Conservation (phyloP, 2,329 filamentous ascomycete species). For the Pseudogymnoascus sp. region DNA sequence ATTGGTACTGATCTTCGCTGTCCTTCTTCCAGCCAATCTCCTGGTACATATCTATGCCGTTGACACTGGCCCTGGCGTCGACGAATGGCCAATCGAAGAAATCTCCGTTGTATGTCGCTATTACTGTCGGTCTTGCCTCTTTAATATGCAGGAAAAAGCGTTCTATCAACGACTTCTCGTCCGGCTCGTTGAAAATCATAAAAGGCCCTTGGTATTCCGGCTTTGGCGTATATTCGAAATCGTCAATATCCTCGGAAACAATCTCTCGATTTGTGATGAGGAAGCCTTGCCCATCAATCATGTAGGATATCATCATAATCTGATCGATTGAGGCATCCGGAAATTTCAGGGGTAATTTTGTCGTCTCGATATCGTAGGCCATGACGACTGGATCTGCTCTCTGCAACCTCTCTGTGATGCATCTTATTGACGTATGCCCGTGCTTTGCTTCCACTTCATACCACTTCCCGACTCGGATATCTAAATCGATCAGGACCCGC, state of each 20-base stretch:
- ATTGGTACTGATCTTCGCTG: conserved; percentile 91
- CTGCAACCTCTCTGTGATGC: conserved; percentile 77
- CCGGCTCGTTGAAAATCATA: conserved; percentile 95
- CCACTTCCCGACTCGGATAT: conserved; percentile 94
- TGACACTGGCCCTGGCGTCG: conserved; percentile 81
- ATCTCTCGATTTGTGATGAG: conserved; percentile 97
- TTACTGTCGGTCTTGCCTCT: conserved; percentile 86
- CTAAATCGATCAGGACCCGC: conserved; percentile 78
- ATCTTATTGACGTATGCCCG: conserved; percentile 71
- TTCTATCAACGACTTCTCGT: conserved; percentile 81
- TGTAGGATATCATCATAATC: conserved; percentile 99
- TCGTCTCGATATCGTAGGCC: conserved; percentile 98
- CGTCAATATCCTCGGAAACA: conserved; percentile 90
- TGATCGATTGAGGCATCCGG: conserved; percentile 91
- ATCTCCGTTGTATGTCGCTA: conserved; percentile 99
- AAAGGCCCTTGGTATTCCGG: conserved; percentile 93
- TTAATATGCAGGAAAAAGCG: conserved; percentile 95
- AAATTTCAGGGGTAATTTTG: conserved; percentile 91
- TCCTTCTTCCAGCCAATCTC: conserved; percentile 97
- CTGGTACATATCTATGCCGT: conserved; percentile 98
- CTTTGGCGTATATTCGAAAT: conserved; percentile 97
- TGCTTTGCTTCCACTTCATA: conserved; percentile 93
- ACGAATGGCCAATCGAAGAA: conserved; percentile 99
- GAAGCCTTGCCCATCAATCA: conserved; percentile 98
- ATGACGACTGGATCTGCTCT: conserved; percentile 95